Evolutionary conservation across 805 yeast species (phyloP).

Genomic region (Candida yuanshanica): DNA sequence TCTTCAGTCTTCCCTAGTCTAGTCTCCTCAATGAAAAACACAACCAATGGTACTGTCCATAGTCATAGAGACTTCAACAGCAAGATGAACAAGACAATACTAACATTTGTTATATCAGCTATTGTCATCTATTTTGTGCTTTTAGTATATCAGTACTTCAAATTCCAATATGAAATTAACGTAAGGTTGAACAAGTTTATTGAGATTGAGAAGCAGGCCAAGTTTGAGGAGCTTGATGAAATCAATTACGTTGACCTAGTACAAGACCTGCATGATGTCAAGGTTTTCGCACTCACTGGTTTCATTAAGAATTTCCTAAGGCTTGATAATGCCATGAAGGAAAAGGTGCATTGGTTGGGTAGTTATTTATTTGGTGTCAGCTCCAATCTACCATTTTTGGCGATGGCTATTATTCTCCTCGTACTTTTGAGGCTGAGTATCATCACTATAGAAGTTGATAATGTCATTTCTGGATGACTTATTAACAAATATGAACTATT

Average conservation of each 20-base stretch:
- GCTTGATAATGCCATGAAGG: not conserved
- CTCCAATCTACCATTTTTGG: slow-evolving; percentile 1
- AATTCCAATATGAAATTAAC: slow-evolving; percentile 5
- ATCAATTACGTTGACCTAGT: slow-evolving; percentile 2
- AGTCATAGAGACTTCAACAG: not conserved
- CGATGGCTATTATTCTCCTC: not conserved
- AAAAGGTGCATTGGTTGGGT: slow-evolving; percentile 3
- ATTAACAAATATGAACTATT: not conserved
- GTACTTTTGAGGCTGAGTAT: not conserved
- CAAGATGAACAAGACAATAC: not conserved
- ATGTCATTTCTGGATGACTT: not conserved
- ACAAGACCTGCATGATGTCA: slow-evolving; percentile 1
- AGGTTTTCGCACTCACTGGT: slow-evolving; percentile 3
- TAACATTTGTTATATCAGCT: not conserved
- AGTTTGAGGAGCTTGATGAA: not conserved
- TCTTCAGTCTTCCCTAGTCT: not conserved
- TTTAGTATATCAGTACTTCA: slow-evolving; percentile 5
- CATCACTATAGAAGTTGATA: not conserved
- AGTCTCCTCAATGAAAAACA: not conserved
- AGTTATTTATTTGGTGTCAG: slow-evolving; percentile 1
- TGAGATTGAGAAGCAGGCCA: slow-evolving; percentile 1
- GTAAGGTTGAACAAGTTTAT: not conserved
- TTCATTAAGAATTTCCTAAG: not conserved
- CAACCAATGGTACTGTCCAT: not conserved
- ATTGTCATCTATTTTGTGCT: slow-evolving; percentile 1